A percentile compares a stretch with the other conserved stretches of the same genome.
Evolutionary conservation across 2,329 filamentous ascomycete species (phyloP).

Genomic region (Beauveria sp.): DNA sequence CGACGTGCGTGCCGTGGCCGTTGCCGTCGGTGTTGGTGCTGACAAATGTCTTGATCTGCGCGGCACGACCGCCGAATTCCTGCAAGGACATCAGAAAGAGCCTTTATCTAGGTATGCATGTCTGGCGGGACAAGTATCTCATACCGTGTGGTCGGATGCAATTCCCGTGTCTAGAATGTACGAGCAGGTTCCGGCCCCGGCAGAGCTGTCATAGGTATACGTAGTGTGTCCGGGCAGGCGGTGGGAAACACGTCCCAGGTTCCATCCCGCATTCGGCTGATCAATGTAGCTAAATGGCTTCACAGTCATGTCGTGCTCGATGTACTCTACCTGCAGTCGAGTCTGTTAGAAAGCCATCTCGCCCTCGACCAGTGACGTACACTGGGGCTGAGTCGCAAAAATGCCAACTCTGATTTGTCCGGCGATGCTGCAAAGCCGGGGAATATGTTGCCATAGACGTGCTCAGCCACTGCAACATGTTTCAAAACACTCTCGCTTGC

Average conservation of each 20-base stretch:
- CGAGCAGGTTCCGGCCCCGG: slow-evolving; percentile 1
- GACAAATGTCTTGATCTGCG: slow-evolving; percentile 15
- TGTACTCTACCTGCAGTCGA: neutral
- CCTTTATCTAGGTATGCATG: neutral
- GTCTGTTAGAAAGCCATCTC: neutral
- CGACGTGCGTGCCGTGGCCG: slow-evolving; percentile 35
- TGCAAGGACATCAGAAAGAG: neutral
- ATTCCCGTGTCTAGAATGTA: slow-evolving; percentile 7
- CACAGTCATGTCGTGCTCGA: neutral
- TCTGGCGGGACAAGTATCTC: neutral
- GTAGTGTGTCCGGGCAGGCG: neutral
- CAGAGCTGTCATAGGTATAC: slow-evolving; percentile 4
- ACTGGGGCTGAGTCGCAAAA: neutral
- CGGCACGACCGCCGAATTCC: slow-evolving; percentile 31
- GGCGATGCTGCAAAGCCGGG: neutral
- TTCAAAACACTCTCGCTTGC: neutral
- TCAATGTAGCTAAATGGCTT: neutral
- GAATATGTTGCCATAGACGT: neutral
- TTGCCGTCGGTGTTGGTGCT: slow-evolving; percentile 27
- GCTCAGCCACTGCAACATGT: neutral
- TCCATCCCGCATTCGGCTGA: neutral
- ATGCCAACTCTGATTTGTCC: neutral
- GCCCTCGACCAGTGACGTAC: neutral
- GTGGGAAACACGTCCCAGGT: slow-evolving; percentile 1
- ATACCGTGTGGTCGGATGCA: neutral